These are phyloP conservation scores for Cryptococcus maquisensis DNA, from an alignment of 1,284 basidiomycete species.

Conservation along the genomic window DNA sequence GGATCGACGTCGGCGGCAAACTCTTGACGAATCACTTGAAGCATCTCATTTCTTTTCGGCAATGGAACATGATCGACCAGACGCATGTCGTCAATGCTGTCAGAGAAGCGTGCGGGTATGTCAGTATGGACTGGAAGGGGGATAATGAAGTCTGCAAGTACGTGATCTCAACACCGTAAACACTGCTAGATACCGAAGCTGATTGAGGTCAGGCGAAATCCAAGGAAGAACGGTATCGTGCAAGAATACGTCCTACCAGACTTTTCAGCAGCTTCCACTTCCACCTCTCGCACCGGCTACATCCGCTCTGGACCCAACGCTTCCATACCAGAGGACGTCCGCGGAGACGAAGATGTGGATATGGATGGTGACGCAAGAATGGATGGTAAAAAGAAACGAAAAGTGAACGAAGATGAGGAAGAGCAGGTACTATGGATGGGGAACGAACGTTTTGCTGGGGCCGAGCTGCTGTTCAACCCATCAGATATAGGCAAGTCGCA, in stretches of 20 bases:
- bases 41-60: constrained; percentile 85
- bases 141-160: constrained; percentile 79
- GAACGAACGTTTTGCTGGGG: constrained; percentile 83
- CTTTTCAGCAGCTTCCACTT: constrained; percentile 62
- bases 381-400: not conserved
- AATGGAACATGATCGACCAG: constrained; percentile 98
- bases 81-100: constrained; percentile 86
- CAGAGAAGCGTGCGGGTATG: constrained; percentile 81
- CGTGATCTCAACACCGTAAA: constrained; percentile 24
- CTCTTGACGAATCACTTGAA: constrained; percentile 91
- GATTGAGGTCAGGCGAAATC: constrained; percentile 14
- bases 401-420: constrained; percentile 42
- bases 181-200: not conserved
- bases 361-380: not conserved
- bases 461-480: constrained; percentile 83
- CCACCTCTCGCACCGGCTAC: constrained; percentile 56
- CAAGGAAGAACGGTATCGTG: constrained; percentile 60
- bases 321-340: constrained; percentile 8
- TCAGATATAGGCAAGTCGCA: constrained; percentile 69
- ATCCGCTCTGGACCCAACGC: constrained; percentile 54
- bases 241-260: constrained; percentile 88
- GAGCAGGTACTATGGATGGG: constrained; percentile 81
- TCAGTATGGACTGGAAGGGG: constrained; percentile 65
- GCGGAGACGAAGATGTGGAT: not conserved
- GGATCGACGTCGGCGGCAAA: constrained; percentile 90